Base-by-base conservation (phyloP, 345 rosid species). In the Theobroma cacao region DNA sequence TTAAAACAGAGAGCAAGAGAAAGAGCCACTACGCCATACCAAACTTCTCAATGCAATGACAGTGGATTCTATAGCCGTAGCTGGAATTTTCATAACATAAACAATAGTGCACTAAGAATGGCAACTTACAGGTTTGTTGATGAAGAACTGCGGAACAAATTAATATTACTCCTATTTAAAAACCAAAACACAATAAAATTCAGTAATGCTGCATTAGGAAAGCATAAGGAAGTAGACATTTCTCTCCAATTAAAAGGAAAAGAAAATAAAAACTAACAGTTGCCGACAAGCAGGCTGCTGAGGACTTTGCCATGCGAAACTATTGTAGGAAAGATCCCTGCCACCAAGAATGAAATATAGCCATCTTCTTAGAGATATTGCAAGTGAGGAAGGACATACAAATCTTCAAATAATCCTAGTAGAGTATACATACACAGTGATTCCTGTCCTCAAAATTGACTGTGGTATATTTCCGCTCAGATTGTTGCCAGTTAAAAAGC, bases 291-390 rank as follows among this genome's bases (percentile, higher is more conserved):
- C 78, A 73, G 80, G 83, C 43, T 81, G 81, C 31, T 77, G 85
- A 45, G 91, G 80, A 33, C 83, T 83, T 84, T 87, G 90, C 82
- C 82, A 78, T 48, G 86, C 76, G 60, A 93, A 90, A 78, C 85
- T 93, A 76, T 93, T 93, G 79, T 91, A 91, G 13, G 97, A 90
- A 73, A 93, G 89, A 88, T 93, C 95, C 45, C 97, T 91, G 90
- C 77, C 82, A 11, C 68, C 58, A 85, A 74, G 43, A 48, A 80
- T 65, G 48, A 59, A 74, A 45, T 14, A 26, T 1, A 7, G 59
- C 24, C 69, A 75, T 75, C 28, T 41, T 59, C 36, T 75, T 10
- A 53, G 59, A 2, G 15, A n/a, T 38, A 3, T 5, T 72, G 30
- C 45, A 72, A 28, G 20, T 33, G 10, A 72, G 26, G 48, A 53